Conservation (phyloP, 2,329 filamentous ascomycete species). For the Xylariaceae sp. region DNA sequence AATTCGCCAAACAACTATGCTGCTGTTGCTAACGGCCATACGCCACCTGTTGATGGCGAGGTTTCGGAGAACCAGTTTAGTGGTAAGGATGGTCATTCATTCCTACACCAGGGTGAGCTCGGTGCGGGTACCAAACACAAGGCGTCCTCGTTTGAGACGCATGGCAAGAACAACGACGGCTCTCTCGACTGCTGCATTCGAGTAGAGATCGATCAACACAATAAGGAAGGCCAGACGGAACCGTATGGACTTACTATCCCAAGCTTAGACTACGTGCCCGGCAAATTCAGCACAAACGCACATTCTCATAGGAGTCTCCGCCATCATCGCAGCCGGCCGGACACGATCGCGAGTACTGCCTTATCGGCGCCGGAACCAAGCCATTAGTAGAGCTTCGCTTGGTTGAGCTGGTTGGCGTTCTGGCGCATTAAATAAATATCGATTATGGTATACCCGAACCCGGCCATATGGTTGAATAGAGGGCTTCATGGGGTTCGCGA, state of each 20-base stretch:
- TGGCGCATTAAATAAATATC: neutral
- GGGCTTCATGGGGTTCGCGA: neutral
- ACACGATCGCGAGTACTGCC: slow-evolving; percentile 28
- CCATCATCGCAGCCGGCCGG: slow-evolving; percentile 33
- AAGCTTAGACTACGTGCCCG: slow-evolving; percentile 49
- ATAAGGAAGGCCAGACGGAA: slow-evolving; percentile 77
- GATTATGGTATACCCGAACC: neutral
- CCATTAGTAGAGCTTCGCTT: slow-evolving; percentile 24
- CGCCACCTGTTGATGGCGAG: slow-evolving; percentile 12
- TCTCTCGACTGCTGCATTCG: slow-evolving; percentile 81
- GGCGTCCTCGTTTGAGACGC: slow-evolving; percentile 60
- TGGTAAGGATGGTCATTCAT: slow-evolving; percentile 67
- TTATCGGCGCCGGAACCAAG: slow-evolving; percentile 24
- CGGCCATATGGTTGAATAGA: neutral
- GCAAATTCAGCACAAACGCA: slow-evolving; percentile 33
- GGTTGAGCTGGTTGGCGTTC: neutral
- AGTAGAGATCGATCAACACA: slow-evolving; percentile 83
- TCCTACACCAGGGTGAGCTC: slow-evolving; percentile 77
- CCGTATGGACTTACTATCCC: slow-evolving; percentile 89
- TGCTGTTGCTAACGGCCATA: slow-evolving; percentile 26
- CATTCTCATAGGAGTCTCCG: slow-evolving; percentile 26
- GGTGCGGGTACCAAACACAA: slow-evolving; percentile 76
- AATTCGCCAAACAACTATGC: slow-evolving; percentile 67
- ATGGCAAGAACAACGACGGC: slow-evolving; percentile 60
- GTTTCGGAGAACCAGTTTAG: slow-evolving; percentile 33